phyloP scores from a whole-genome alignment of 352 stramenopile genomes.

The Blastocystis sp. region DNA sequence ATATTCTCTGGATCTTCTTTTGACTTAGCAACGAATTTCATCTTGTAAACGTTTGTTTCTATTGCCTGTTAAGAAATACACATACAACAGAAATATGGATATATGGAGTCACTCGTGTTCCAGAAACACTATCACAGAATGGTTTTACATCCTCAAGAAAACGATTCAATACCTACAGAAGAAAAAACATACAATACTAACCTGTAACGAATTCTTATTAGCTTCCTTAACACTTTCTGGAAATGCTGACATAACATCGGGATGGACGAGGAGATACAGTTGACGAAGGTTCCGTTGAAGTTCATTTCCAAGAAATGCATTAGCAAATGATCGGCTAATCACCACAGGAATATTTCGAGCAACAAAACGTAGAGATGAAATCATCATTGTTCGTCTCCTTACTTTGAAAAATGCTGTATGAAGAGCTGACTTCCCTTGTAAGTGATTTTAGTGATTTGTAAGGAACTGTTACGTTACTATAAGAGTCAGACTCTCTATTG shows the following conservation, averaged over 20 bases:
- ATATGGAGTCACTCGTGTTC: slow-evolving; percentile 25
- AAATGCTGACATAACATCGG: slow-evolving; percentile 46
- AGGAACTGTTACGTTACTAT: too few species aligned
- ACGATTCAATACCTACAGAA: slow-evolving; percentile 38
- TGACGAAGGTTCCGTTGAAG: slow-evolving; percentile 42
- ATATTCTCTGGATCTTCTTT: slow-evolving; percentile 49
- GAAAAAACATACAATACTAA: background rate
- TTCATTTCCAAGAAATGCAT: slow-evolving; percentile 43
- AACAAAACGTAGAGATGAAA: background rate
- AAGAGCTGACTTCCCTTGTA: too few species aligned
- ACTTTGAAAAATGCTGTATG: background rate
- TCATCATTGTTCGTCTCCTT: background rate
- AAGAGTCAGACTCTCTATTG: background rate
- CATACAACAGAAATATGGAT: slow-evolving; percentile 8
- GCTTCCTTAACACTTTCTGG: slow-evolving; percentile 20
- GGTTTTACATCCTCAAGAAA: slow-evolving; percentile 61
- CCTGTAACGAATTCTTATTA: slow-evolving; percentile 55
- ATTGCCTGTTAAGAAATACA: slow-evolving; percentile 29
- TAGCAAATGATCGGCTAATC: background rate
- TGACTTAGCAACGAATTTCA: slow-evolving; percentile 62
- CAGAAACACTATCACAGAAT: slow-evolving; percentile 25
- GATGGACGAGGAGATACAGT: slow-evolving; percentile 50
- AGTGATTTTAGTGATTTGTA: slow-evolving; percentile 1
- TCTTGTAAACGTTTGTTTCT: slow-evolving; percentile 51
- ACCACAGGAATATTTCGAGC: background rate